These are phyloP conservation scores for Eucalyptus guilfoylei DNA, from an alignment of 345 rosid species.

Conservation along the genomic window DNA sequence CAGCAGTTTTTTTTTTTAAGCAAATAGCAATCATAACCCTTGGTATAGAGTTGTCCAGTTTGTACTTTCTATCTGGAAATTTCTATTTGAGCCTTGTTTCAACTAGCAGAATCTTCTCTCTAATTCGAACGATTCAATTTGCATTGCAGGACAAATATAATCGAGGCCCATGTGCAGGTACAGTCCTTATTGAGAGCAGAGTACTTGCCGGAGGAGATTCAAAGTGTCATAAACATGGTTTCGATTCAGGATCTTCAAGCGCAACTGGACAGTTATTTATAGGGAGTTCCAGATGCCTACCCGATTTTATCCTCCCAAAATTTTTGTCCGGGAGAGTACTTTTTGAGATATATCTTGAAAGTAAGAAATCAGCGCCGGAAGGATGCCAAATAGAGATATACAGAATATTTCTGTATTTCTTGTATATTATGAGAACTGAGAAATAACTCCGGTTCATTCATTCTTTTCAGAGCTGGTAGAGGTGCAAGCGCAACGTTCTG, in stretches of 20 bases:
- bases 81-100: not conserved
- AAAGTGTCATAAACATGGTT: conserved; percentile 50
- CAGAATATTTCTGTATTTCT: not conserved
- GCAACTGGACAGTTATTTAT: conserved; percentile 63
- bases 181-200: conserved; percentile 58
- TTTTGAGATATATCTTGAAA: not conserved
- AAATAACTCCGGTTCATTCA: not conserved
- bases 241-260: conserved; percentile 53
- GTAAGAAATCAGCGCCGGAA: not conserved
- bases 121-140: not conserved
- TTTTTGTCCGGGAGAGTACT: not conserved
- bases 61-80: not conserved
- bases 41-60: not conserved
- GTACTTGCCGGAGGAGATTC: conserved; percentile 60
- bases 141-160: conserved; percentile 74
- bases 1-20: not conserved
- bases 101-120: not conserved
- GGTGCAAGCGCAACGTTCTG: not conserved
- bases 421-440: not conserved
- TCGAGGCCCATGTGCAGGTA: conserved; percentile 89
- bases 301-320: not conserved
- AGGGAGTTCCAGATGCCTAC: not conserved
- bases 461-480: not conserved
- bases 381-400: not conserved
- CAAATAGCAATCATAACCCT: not conserved